A percentile compares a stretch with the other conserved stretches of the same genome.
These are phyloP conservation scores for Jamesozyma hellenica DNA, from an alignment of 805 yeast species.

Conservation along the genomic window DNA sequence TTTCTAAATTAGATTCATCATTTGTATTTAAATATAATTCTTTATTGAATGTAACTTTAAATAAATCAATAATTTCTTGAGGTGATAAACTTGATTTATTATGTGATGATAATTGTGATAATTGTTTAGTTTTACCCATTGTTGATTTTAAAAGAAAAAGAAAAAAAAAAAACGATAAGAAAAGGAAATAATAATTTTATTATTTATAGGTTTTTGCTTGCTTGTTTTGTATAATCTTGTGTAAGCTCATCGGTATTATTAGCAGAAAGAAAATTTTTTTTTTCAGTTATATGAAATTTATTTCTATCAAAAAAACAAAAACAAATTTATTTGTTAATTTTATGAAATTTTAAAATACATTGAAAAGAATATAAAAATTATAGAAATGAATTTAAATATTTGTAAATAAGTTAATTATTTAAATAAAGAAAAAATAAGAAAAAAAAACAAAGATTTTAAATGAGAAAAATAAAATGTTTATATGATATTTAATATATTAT, in stretches of 20 bases:
- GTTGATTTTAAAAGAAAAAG: no score
- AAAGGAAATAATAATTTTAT: no score
- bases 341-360: no score
- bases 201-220: not conserved
- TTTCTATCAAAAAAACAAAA: no score
- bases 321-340: no score
- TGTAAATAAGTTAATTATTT: not conserved
- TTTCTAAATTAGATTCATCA: slow-evolving; percentile 9
- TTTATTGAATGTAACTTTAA: slow-evolving; percentile 19
- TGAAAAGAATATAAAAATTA: no score
- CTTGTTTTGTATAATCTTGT: not conserved
- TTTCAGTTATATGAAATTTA: no score
- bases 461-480: not conserved
- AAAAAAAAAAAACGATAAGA: no score
- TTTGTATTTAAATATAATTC: slow-evolving; percentile 17
- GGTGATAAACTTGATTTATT: slow-evolving; percentile 20
- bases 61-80: slow-evolving; percentile 25
- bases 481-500: slow-evolving; percentile 1
- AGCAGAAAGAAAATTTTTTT: no score
- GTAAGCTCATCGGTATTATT: no score
- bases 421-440: not conserved
- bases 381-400: no score
- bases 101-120: slow-evolving; percentile 14
- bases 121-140: not conserved
- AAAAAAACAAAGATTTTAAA: not conserved